phyloP scores from a whole-genome alignment of 2,329 filamentous ascomycete genomes.

The Colletotrichum abscissum region DNA sequence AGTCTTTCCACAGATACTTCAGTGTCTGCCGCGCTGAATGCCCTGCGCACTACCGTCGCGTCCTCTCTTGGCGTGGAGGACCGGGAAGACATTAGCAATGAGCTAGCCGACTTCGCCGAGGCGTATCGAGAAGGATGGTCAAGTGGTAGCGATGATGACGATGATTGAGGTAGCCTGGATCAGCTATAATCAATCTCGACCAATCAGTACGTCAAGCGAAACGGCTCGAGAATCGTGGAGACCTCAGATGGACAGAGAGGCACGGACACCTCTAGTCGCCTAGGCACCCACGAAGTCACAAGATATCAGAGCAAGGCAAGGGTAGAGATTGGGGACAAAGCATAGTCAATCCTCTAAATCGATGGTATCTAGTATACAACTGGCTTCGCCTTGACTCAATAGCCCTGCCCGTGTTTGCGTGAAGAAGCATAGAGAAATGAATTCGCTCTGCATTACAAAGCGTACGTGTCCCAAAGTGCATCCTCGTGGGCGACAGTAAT shows the following conservation, averaged over 20 bases:
- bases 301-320: background rate
- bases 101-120: slow-evolving; percentile 84
- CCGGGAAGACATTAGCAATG: slow-evolving; percentile 84
- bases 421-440: slow-evolving; percentile 7
- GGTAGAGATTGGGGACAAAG: background rate
- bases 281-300: no score
- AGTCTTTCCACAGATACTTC: slow-evolving; percentile 80
- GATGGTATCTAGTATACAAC: slow-evolving; percentile 22
- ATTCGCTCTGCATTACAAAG: slow-evolving; percentile 8
- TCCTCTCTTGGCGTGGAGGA: slow-evolving; percentile 79
- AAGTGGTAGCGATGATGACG: slow-evolving; percentile 79
- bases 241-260: background rate
- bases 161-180: slow-evolving; percentile 50
- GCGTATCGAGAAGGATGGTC: slow-evolving; percentile 91
- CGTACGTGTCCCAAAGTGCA: background rate
- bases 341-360: slow-evolving; percentile 18
- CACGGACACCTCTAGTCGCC: no score
- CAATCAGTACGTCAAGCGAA: background rate
- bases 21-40: slow-evolving; percentile 76
- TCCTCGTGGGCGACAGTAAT: slow-evolving; percentile 2
- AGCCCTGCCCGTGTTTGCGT: background rate
- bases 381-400: background rate
- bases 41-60: slow-evolving; percentile 71
- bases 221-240: background rate
- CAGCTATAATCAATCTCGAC: no score